Evolutionary conservation across 2,329 filamentous ascomycete species (phyloP).

Genomic region (Fusarium siculi): DNA sequence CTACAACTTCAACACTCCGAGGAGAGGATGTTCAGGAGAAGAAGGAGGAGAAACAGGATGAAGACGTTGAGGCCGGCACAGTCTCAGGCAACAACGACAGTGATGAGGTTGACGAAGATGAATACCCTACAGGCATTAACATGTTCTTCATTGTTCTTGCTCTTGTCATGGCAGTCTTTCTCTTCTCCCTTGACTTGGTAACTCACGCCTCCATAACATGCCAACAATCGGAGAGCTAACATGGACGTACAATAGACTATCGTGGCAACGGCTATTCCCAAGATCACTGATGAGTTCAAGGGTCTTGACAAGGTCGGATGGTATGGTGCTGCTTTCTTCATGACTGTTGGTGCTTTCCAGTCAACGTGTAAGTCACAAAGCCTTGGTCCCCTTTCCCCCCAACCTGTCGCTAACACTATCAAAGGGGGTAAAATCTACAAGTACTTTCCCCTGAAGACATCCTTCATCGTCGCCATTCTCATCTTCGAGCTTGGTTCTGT

Average conservation of each 20-base stretch:
- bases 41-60: conserved; percentile 41
- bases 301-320: conserved; percentile 65
- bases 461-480: conserved; percentile 59
- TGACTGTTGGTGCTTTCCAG: conserved; percentile 58
- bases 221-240: conserved; percentile 1
- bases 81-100: conserved; percentile 32
- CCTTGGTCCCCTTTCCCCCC: conserved; percentile 8
- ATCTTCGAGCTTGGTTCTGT: conserved; percentile 66
- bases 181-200: conserved; percentile 61
- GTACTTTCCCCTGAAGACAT: conserved; percentile 63
- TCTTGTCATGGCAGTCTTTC: conserved; percentile 59
- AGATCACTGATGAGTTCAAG: conserved; percentile 64
- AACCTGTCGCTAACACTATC: conserved; percentile 33
- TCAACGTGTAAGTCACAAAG: conserved; percentile 51
- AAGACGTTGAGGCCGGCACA: conserved; percentile 35
- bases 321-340: conserved; percentile 68
- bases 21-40: conserved; percentile 46
- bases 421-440: conserved; percentile 60
- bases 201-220: conserved; percentile 12
- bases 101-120: conserved; percentile 42
- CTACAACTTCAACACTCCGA: conserved; percentile 45
- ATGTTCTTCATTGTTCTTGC: conserved; percentile 58
- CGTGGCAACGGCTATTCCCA: conserved; percentile 66
- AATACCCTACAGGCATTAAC: conserved; percentile 54
- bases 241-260: conserved; percentile 55